Percentiles rank a stretch among this genome's conserved stretches.
Conservation (phyloP, 768 basidiomycete genomes). For the Botryobasidium botryosum region DNA sequence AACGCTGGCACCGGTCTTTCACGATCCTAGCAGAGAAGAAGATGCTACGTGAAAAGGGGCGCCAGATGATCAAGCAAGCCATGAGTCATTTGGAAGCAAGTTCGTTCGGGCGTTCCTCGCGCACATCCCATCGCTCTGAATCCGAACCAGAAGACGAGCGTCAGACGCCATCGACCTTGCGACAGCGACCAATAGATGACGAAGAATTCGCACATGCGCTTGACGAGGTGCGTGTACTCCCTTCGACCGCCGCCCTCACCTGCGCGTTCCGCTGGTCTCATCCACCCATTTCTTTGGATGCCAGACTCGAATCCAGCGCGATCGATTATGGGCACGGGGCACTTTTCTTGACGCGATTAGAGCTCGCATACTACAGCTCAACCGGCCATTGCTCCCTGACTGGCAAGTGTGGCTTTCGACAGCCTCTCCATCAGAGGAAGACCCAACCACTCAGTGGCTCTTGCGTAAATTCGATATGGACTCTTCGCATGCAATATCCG, state of each 20-base stretch:
- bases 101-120: too few relatives aligned
- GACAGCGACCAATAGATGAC: neutral
- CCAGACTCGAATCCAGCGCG: neutral
- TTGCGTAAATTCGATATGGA: conserved; percentile 2
- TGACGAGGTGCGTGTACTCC: too few relatives aligned
- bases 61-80: too few relatives aligned
- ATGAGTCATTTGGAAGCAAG: too few relatives aligned
- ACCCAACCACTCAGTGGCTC: neutral
- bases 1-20: neutral
- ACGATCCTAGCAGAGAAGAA: neutral
- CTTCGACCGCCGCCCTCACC: too few relatives aligned
- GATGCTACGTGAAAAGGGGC: neutral
- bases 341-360: neutral
- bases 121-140: neutral
- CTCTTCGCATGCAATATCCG: too few relatives aligned
- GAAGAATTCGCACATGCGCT: neutral
- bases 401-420: conserved; percentile 2
- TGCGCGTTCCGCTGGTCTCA: too few relatives aligned
- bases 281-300: too few relatives aligned
- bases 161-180: neutral
- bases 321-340: neutral
- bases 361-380: neutral
- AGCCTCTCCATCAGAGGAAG: neutral
- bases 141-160: neutral
- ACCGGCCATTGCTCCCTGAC: neutral